Evolutionary conservation across 2,329 filamentous ascomycete genomes (phyloP).

Genomic region (Neofusicoccum cordaticola): DNA sequence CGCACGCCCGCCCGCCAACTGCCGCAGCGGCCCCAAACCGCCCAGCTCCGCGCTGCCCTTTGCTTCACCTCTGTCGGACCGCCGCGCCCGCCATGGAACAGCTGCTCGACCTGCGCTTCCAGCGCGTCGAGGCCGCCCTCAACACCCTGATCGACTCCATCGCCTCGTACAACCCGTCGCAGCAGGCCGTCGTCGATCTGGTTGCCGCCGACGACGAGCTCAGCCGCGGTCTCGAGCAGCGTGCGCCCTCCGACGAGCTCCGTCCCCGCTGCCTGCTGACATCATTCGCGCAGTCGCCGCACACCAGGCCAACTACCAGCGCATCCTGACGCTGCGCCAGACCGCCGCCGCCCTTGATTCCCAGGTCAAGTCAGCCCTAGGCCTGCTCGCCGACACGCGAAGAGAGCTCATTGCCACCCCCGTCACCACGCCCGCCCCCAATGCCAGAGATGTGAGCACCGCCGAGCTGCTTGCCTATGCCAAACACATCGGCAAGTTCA

Average conservation of each 20-base stretch:
- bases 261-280: conserved; percentile 2
- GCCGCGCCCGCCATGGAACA: conserved; percentile 37
- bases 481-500: conserved; percentile 75
- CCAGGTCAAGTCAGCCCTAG: conserved; percentile 69
- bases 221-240: conserved; percentile 61
- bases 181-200: conserved; percentile 65
- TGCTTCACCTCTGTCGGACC: not conserved
- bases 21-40: not conserved
- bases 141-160: conserved; percentile 73
- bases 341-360: conserved; percentile 64
- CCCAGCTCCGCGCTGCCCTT: not conserved
- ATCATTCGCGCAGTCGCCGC: conserved; percentile 56
- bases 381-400: conserved; percentile 68
- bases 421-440: conserved; percentile 38
- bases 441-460: conserved; percentile 57
- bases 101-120: conserved; percentile 43
- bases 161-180: conserved; percentile 75
- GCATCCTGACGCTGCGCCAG: conserved; percentile 66
- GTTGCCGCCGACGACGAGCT: conserved; percentile 68
- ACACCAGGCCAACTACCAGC: conserved; percentile 72
- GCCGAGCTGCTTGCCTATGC: conserved; percentile 74
- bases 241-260: conserved; percentile 41
- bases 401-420: conserved; percentile 62
- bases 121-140: conserved; percentile 51
- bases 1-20: not conserved